Evolutionary conservation across 106 monocot species (phyloP), one percentile per base, ranked within the genome.

Genomic region (Dendrobium chrysotoxum): DNA sequence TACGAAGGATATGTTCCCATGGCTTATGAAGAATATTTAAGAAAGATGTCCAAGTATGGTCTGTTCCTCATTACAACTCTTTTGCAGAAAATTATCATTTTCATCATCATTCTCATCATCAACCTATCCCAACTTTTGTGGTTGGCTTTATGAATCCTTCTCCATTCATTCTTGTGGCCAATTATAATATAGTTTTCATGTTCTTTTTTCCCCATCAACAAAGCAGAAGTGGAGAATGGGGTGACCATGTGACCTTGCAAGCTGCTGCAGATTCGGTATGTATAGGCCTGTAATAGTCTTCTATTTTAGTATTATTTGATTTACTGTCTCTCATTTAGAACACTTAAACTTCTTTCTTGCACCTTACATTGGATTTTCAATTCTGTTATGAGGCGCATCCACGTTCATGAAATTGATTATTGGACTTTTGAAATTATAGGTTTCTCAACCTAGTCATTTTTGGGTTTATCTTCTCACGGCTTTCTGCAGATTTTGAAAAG

Each of bases 1-100:
- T 93, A 96, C 53, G 86, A 93, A 40, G 96, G 93, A 85, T 96
- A 96, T 87, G 93, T 96, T 80, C 89, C 96, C 30, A 96, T 96
- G 96, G 86, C 85, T 18, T 96, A 91, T 79, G 80, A 42, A 40
- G 96, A 93, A 4, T 96, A 96, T 87, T 70, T 91, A 53, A 87
- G 90, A 75, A 89, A 83, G 58, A 80, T 96, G 67, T 88, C 91
- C 13, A 88, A 84, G 93, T 91, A 82, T 80, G 47, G 21, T 39
- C 70, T 42, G 47, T 78, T 78, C 55, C 53, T 46, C 28, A 20
- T 71, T 35, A 38, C 15, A 28, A 71, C 71, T 71, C 30, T 70
- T 70, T 70, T 30, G 30, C 25, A 8, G 28, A 28, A 26, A 70
- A 30, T 70, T 50, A 15, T 40, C 73, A 74, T 40, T 40, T 6